Evolutionary conservation across 306 rosid genomes (phyloP).

Genomic region (Elaeagnus macrophylla): DNA sequence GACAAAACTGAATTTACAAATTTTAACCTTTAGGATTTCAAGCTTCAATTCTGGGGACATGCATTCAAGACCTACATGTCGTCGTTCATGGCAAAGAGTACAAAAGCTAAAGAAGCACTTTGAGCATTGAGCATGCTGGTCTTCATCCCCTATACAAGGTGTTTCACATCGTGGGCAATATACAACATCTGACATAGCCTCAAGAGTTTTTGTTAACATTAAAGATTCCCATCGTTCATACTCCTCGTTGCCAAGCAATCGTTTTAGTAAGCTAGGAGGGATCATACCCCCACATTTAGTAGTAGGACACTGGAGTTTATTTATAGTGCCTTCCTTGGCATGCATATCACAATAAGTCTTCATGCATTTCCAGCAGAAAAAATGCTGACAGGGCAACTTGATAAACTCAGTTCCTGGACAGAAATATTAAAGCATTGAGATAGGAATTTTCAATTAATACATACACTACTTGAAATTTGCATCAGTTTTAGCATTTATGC

Average conservation of each 20-base stretch:
- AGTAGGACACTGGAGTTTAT: constrained; percentile 63
- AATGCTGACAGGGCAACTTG: constrained; percentile 68
- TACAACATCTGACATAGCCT: constrained; percentile 69
- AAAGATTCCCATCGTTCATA: constrained; percentile 80
- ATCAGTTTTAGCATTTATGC: too few species aligned
- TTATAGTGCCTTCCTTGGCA: constrained; percentile 71
- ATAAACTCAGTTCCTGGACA: constrained; percentile 55
- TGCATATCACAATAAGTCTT: constrained; percentile 63
- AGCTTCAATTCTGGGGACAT: constrained; percentile 68
- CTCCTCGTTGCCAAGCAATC: constrained; percentile 54
- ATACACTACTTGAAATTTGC: too few species aligned
- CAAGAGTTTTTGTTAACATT: constrained; percentile 59
- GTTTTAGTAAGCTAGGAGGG: constrained; percentile 67
- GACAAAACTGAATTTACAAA: constrained; percentile 6
- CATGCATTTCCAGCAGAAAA: constrained; percentile 80
- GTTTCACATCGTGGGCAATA: constrained; percentile 87
- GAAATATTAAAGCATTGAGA: not conserved
- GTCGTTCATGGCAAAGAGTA: constrained; percentile 71
- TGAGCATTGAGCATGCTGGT: constrained; percentile 78
- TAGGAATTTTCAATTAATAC: too few species aligned
- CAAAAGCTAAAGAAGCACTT: constrained; percentile 80
- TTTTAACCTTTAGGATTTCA: constrained; percentile 55
- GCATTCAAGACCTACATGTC: constrained; percentile 76
- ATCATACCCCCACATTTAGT: constrained; percentile 58
- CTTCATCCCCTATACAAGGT: constrained; percentile 80